A percentile compares a stretch with the other conserved stretches of the same genome.
Conservation (phyloP, 768 basidiomycete species). For the Russula sp. region DNA sequence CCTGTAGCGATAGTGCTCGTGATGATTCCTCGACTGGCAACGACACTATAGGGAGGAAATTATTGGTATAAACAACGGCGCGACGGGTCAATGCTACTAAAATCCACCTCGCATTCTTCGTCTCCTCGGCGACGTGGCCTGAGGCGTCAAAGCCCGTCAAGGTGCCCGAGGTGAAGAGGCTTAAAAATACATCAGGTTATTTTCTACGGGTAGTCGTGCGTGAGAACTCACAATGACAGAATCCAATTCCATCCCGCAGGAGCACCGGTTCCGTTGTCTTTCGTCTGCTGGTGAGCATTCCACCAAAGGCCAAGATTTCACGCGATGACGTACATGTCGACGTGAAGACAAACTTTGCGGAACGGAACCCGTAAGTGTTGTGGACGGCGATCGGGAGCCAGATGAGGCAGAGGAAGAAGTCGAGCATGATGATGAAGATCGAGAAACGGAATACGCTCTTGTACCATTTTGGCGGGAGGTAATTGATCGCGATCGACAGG, state of each 20-base stretch:
- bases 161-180: conserved; percentile 81
- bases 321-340: conserved; percentile 50
- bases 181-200: conserved; percentile 25
- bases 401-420: conserved; percentile 81
- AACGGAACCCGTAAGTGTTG: conserved; percentile 82
- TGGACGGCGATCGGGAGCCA: conserved; percentile 92
- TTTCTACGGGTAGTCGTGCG: conserved; percentile 2
- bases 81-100: not conserved
- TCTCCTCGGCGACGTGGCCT: conserved; percentile 85
- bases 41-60: conserved; percentile 39
- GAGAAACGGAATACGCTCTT: conserved; percentile 73
- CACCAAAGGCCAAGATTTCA: not conserved
- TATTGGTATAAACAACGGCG: not conserved
- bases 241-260: conserved; percentile 89
- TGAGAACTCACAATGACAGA: conserved; percentile 59
- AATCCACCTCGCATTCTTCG: conserved; percentile 62
- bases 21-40: conserved; percentile 79
- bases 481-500: conserved; percentile 73
- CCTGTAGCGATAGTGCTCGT: conserved; percentile 72
- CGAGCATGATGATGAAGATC: conserved; percentile 67
- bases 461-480: conserved; percentile 70
- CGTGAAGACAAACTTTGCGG: conserved; percentile 77
- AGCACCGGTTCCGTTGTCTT: conserved; percentile 87
- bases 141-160: conserved; percentile 89
- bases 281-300: not conserved